Percentiles rank a stretch among this genome's conserved stretches.
These are phyloP conservation scores for Leptographium galeiforme DNA, from an alignment of 2,329 filamentous ascomycete genomes.

Conservation along the genomic window DNA sequence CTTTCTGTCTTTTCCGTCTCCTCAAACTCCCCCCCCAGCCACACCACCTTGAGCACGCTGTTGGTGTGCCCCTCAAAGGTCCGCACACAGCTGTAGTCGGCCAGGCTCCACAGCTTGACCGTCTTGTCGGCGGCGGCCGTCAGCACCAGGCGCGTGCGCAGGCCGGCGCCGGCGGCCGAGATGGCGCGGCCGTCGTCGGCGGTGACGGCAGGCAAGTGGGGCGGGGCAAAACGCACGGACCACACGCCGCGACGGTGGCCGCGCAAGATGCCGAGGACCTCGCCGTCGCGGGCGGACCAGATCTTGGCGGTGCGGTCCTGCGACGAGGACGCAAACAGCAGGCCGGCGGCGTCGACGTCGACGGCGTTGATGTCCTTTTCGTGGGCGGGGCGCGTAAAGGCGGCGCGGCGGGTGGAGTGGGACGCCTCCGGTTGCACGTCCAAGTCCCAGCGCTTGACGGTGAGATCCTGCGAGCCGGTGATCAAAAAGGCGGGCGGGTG, in stretches of 20 bases:
- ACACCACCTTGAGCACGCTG: conserved; percentile 84
- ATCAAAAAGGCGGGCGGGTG: conserved; percentile 75
- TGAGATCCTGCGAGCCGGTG: conserved; percentile 90
- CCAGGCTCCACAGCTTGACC: conserved; percentile 84
- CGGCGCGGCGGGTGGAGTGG: no score
- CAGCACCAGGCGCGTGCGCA: conserved; percentile 55
- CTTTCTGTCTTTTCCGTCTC: no score
- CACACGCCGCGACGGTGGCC: conserved; percentile 93
- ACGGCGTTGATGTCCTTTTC: conserved; percentile 98
- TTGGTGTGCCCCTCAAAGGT: conserved; percentile 96
- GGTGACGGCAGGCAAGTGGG: conserved; percentile 58
- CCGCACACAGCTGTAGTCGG: conserved; percentile 81
- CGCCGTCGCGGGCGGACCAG: conserved; percentile 81
- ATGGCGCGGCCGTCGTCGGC: conserved; percentile 60
- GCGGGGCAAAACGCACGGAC: conserved; percentile 82
- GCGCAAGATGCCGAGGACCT: conserved; percentile 78
- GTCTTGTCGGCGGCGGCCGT: conserved; percentile 95
- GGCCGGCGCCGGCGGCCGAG: conserved; percentile 40
- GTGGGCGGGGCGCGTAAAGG: conserved; percentile 87
- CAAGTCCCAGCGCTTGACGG: conserved; percentile 92
- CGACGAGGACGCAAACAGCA: conserved; percentile 89
- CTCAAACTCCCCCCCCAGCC: conserved; percentile 63
- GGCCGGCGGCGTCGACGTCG: conserved; percentile 58
- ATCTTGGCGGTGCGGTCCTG: conserved; percentile 97
- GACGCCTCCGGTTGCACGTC: no score